Percentiles rank a stretch among this genome's conserved stretches.
Evolutionary conservation across 148 eudicot species (phyloP).

Genomic region (Camellia granthamiana): DNA sequence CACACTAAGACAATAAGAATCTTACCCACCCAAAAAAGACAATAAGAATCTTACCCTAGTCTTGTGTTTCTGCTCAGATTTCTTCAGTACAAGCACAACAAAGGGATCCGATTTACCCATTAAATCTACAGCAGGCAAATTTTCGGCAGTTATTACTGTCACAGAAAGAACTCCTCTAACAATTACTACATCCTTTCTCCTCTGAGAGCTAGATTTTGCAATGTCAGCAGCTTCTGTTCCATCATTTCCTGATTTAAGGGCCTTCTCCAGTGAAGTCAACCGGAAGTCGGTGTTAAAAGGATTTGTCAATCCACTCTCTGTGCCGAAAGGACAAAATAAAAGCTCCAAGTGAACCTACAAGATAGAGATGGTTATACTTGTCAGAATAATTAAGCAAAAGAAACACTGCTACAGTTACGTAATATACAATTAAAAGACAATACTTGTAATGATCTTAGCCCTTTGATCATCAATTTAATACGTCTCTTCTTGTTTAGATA

Average conservation of each 20-base stretch:
- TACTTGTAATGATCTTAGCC: no score
- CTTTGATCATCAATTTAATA: no score
- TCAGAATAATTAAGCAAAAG: slow-evolving; percentile 2
- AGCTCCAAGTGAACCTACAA: slow-evolving; percentile 83
- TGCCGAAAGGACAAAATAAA: slow-evolving; percentile 68
- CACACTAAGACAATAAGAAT: not conserved
- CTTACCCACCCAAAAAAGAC: slow-evolving; percentile 65
- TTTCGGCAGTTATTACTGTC: slow-evolving; percentile 71
- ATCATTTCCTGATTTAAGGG: slow-evolving; percentile 47
- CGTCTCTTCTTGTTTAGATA: no score
- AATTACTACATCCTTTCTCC: slow-evolving; percentile 51
- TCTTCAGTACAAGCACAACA: slow-evolving; percentile 60
- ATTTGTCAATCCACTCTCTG: slow-evolving; percentile 47
- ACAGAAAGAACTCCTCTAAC: slow-evolving; percentile 86
- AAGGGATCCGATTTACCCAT: slow-evolving; percentile 85
- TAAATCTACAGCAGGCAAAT: slow-evolving; percentile 67
- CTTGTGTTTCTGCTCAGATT: slow-evolving; percentile 67
- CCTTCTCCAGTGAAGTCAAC: slow-evolving; percentile 66
- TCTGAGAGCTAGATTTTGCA: slow-evolving; percentile 35
- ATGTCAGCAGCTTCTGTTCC: slow-evolving; percentile 35
- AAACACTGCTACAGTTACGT: not conserved
- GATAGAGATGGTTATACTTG: not conserved
- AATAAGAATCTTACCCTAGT: slow-evolving; percentile 59
- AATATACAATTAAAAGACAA: no score
- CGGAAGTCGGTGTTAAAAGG: slow-evolving; percentile 41